phyloP scores from a whole-genome alignment of 306 rosid species.

The Vigna radiata region DNA sequence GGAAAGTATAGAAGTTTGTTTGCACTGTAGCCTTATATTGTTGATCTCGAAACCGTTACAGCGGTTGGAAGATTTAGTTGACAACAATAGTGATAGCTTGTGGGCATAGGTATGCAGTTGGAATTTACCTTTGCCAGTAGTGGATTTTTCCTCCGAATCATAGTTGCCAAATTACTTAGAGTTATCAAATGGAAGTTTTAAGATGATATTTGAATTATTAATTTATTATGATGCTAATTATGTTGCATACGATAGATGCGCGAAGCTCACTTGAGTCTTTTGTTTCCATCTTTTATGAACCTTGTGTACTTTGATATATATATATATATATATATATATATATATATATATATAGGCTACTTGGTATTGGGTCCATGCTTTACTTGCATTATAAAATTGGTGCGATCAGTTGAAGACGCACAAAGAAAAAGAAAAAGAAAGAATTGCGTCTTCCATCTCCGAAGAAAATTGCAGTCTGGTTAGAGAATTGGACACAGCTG shows the following conservation, averaged over 20 bases:
- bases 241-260: neutral
- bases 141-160: neutral
- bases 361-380: neutral
- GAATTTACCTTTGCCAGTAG: neutral
- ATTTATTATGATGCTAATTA: neutral
- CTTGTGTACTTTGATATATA: neutral
- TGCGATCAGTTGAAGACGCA: too few species aligned
- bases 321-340: too few species aligned
- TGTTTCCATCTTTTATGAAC: neutral
- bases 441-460: too few species aligned
- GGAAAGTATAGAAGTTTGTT: slow-evolving; percentile 53
- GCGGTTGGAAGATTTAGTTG: neutral
- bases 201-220: neutral
- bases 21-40: neutral
- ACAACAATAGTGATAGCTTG: slow-evolving; percentile 1
- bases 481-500: too few species aligned
- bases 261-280: neutral
- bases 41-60: slow-evolving; percentile 15
- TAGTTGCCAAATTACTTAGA: neutral
- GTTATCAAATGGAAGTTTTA: neutral
- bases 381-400: neutral
- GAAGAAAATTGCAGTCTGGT: too few species aligned
- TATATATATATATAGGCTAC: too few species aligned
- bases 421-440: too few species aligned
- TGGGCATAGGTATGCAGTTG: neutral